Evolutionary conservation across 345 rosid species (phyloP).

Genomic region (Turritis glabra): DNA sequence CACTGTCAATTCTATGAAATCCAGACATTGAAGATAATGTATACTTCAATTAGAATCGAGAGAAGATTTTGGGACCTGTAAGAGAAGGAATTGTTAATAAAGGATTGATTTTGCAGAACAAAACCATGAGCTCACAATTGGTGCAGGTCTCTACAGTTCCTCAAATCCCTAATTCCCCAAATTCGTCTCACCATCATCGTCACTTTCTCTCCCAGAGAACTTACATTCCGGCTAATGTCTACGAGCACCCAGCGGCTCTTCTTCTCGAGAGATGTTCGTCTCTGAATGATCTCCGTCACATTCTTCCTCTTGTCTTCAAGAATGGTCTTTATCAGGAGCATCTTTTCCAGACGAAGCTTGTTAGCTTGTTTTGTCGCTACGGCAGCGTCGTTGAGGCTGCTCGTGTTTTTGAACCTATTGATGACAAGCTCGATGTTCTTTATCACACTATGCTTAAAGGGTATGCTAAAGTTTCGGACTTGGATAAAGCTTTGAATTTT

Average conservation of each 20-base stretch:
- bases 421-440: conserved; percentile 58
- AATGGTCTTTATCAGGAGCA: conserved; percentile 58
- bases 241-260: conserved; percentile 76
- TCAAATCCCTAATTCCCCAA: neutral
- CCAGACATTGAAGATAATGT: conserved; percentile 23
- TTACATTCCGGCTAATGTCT: conserved; percentile 64
- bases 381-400: conserved; percentile 65
- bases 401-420: conserved; percentile 67
- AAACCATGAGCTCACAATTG: conserved; percentile 30
- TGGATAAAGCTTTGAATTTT: conserved; percentile 51
- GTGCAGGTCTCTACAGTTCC: conserved; percentile 8
- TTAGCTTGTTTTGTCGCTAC: conserved; percentile 73
- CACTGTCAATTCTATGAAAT: conserved; percentile 6
- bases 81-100: neutral
- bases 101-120: neutral
- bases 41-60: neutral
- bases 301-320: conserved; percentile 68
- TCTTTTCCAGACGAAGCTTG: conserved; percentile 76
- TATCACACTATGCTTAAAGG: conserved; percentile 89
- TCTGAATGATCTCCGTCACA: conserved; percentile 54
- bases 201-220: conserved; percentile 55
- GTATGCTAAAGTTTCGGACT: conserved; percentile 52
- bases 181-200: conserved; percentile 26
- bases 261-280: conserved; percentile 72
- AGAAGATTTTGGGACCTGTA: neutral